A percentile compares a stretch with the other conserved stretches of the same genome.
Evolutionary conservation across 208 protist species (phyloP).

Genomic region (Acanthamoeba sp.): DNA sequence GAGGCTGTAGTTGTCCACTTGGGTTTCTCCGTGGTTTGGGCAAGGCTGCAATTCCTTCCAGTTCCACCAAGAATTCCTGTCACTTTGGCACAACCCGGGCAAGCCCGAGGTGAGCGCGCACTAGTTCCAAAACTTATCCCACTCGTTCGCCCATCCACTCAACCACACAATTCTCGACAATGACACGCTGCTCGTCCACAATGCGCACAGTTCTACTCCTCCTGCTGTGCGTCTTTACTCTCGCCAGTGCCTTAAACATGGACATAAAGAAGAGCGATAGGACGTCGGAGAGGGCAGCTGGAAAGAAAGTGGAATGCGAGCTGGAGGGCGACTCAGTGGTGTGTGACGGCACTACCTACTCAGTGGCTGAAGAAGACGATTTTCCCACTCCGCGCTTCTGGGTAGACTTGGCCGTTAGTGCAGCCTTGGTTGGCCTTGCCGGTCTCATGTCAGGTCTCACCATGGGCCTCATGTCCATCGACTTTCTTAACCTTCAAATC

Average conservation of each 20-base stretch:
- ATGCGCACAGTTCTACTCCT: too few relatives aligned
- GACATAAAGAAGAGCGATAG: not conserved
- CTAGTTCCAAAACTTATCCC: too few relatives aligned
- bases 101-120: too few relatives aligned
- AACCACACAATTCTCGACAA: too few relatives aligned
- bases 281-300: not conserved
- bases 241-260: not conserved
- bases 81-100: too few relatives aligned
- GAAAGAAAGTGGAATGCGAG: constrained; percentile 16
- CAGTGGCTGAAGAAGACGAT: not conserved
- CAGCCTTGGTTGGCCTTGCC: not conserved
- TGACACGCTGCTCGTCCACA: too few relatives aligned
- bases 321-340: constrained; percentile 7
- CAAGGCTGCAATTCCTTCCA: too few relatives aligned
- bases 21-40: too few relatives aligned
- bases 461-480: constrained; percentile 86
- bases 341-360: constrained; percentile 42
- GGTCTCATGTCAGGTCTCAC: constrained; percentile 86
- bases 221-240: too few relatives aligned
- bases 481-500: constrained; percentile 76
- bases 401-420: constrained; percentile 59
- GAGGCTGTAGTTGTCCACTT: not conserved
- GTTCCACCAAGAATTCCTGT: too few relatives aligned
- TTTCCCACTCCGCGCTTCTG: constrained; percentile 53
- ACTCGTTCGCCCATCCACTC: too few relatives aligned